Percentiles rank a stretch among this genome's conserved stretches.
Conservation (phyloP, 305 asterid genomes). For the Fraxinus baroniana region DNA sequence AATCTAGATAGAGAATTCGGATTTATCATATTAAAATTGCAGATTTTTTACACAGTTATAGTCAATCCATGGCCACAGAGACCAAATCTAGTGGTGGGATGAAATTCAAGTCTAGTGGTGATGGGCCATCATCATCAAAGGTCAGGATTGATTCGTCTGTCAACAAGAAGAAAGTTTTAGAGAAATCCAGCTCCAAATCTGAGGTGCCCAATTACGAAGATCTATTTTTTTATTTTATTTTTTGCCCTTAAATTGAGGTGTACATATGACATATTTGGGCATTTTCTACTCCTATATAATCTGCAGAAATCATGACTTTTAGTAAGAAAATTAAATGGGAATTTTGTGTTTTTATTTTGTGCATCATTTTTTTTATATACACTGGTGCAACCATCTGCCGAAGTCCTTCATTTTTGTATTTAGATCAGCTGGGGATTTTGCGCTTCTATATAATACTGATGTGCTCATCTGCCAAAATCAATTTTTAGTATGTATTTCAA, state of each 20-base stretch:
- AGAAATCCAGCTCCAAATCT: constrained; percentile 42
- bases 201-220: constrained; percentile 29
- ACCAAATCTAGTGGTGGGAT: constrained; percentile 26
- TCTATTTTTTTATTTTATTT: not conserved
- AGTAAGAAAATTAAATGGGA: not conserved
- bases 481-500: not conserved
- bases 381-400: not conserved
- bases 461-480: not conserved
- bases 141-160: constrained; percentile 47
- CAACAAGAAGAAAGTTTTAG: constrained; percentile 46
- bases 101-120: constrained; percentile 26
- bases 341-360: not conserved
- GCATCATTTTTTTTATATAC: not conserved
- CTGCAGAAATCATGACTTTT: not conserved
- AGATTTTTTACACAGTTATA: not conserved
- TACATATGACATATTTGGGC: not conserved
- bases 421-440: not conserved
- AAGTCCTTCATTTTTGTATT: not conserved
- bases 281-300: not conserved
- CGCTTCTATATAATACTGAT: not conserved
- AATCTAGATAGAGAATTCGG: not conserved
- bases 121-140: constrained; percentile 37
- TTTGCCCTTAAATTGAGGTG: not conserved
- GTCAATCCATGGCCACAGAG: constrained; percentile 30
- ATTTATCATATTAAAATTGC: not conserved